These are phyloP conservation scores for Malus asiatica DNA, from an alignment of 306 rosid species.

Conservation along the genomic window DNA sequence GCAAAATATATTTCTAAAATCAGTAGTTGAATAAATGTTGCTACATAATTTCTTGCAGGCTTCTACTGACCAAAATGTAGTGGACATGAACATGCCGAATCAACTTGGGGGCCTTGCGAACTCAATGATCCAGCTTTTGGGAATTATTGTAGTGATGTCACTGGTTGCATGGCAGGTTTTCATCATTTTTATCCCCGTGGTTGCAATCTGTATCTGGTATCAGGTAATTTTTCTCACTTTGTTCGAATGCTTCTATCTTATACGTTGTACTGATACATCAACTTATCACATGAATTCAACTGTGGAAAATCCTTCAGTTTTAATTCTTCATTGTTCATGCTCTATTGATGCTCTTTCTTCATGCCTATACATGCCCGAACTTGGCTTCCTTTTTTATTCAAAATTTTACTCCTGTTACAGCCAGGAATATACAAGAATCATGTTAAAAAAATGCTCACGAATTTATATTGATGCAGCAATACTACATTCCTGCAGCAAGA, in stretches of 20 bases:
- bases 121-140: conserved; percentile 50
- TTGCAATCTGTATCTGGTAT: conserved; percentile 56
- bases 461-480: conserved; percentile 43
- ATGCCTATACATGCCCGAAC: background rate
- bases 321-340: background rate
- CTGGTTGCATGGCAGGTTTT: conserved; percentile 84
- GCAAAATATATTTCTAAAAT: background rate
- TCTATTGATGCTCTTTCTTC: background rate
- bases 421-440: background rate
- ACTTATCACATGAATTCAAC: background rate
- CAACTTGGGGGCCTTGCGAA: conserved; percentile 43
- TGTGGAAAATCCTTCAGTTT: background rate
- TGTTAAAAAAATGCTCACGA: background rate
- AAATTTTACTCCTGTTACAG: background rate
- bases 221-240: conserved; percentile 42
- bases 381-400: background rate
- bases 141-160: conserved; percentile 75
- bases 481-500: conserved; percentile 59
- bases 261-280: background rate
- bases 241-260: background rate
- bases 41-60: conserved; percentile 35
- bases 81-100: conserved; percentile 43
- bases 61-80: conserved; percentile 70
- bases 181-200: conserved; percentile 60
- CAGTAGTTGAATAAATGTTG: background rate